phyloP scores from a whole-genome alignment of 805 yeast species.

The Wickerhamomyces bisporus region DNA sequence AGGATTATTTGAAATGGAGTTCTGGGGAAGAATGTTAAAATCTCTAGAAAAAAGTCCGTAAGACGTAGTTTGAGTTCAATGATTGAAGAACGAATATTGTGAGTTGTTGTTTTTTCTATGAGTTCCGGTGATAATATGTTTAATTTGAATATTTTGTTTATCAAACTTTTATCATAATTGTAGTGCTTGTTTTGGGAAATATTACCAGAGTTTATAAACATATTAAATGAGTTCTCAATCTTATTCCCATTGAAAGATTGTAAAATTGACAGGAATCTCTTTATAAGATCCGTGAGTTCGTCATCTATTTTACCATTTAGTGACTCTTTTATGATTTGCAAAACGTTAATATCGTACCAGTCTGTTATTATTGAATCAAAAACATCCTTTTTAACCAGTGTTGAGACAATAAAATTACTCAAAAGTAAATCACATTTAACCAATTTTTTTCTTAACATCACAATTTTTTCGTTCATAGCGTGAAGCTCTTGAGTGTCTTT shows the following conservation, averaged over 20 bases:
- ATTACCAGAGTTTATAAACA: no score
- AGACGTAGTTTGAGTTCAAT: not conserved
- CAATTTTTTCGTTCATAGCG: not conserved
- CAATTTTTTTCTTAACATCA: not conserved
- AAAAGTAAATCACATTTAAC: conserved; percentile 11
- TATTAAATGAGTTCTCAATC: no score
- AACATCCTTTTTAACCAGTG: not conserved
- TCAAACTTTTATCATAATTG: no score
- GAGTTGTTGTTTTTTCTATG: no score
- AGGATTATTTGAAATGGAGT: conserved; percentile 1
- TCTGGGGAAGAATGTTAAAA: not conserved
- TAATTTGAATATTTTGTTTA: no score
- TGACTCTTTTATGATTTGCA: conserved; percentile 1
- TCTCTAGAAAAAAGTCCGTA: not conserved
- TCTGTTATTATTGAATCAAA: conserved; percentile 8
- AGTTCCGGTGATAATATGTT: no score
- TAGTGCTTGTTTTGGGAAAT: no score
- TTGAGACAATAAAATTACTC: conserved; percentile 6
- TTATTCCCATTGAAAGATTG: no score
- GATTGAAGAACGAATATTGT: not conserved
- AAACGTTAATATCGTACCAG: conserved; percentile 10
- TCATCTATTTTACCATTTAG: conserved; percentile 1
- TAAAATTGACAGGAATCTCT: not conserved
- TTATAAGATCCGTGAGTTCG: not conserved
- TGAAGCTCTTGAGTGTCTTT: not conserved